Evolutionary conservation across 176 grass and related monocot genomes (phyloP), one percentile per base, ranked within the genome.

Genomic region (Tillandsia fasciculata): DNA sequence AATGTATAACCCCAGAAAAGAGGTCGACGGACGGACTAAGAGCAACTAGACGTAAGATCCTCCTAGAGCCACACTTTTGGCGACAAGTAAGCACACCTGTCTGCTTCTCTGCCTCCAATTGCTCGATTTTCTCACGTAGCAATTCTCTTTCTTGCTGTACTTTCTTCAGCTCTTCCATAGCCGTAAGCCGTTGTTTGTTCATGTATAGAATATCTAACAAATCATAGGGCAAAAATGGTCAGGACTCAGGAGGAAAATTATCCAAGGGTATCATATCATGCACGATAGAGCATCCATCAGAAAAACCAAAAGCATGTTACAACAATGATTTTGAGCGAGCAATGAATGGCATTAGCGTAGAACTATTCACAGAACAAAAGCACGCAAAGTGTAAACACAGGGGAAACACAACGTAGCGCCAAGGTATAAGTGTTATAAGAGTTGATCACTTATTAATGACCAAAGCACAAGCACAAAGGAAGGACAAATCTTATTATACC

Each of bases 141-240:
- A 3, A 66, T 12, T 70, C 27, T 72, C 73, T 87, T 84, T 87
- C 56, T 65, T 61, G 24, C 26, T 67, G 71, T 63, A 84, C 26
- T 56, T 78, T 87, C 64, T 79, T 84, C 33, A 76, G 81, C 81
- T 79, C 71, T 56, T 81, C 64, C 74, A 64, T 73, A 33, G 83
- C 80, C 64, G 66, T 6, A 68, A 87, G 64, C 28, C 80, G 63
- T 56, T 86, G 67, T 77, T 84, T 78, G 80, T 84, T 83, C 59
- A 91, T 64, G 13, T 76, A 53, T 20, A 91, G 12, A 72, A 87
- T 81, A 81, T 87, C 84, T 81, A 73, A 12, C 9, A 53, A 64
- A 63, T 6, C 52, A 79, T 52, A 48, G 52, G 65, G 33, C 14
- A 76, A 27, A 1, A 86, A 26, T 53, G 49, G 33, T 42, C 7